phyloP scores from a whole-genome alignment of 2,329 filamentous ascomycete species.

The Talaromyces piceae region DNA sequence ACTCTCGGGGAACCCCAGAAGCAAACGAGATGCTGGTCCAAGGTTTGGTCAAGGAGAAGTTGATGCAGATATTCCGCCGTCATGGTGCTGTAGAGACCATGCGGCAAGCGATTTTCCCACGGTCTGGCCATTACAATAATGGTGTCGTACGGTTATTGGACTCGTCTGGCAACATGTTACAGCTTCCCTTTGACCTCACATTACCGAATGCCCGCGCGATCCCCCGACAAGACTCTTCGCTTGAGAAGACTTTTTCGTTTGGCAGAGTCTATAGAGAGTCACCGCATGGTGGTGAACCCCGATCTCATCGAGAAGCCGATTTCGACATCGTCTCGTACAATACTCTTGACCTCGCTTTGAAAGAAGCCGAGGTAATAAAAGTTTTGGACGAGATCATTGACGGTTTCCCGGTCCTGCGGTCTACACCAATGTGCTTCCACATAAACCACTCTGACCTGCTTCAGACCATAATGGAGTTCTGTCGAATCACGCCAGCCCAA shows the following conservation, averaged over 20 bases:
- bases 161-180: slow-evolving; percentile 74
- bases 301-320: slow-evolving; percentile 79
- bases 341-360: slow-evolving; percentile 72
- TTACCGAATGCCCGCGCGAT: slow-evolving; percentile 80
- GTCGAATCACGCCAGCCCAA: slow-evolving; percentile 63
- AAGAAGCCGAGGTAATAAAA: slow-evolving; percentile 90
- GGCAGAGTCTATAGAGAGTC: slow-evolving; percentile 79
- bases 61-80: slow-evolving; percentile 72
- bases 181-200: slow-evolving; percentile 90
- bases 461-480: slow-evolving; percentile 83
- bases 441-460: slow-evolving; percentile 83
- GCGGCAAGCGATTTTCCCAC: slow-evolving; percentile 70
- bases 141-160: slow-evolving; percentile 77
- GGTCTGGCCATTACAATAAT: slow-evolving; percentile 66
- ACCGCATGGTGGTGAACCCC: slow-evolving; percentile 70
- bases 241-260: slow-evolving; percentile 77
- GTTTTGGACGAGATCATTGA: slow-evolving; percentile 85
- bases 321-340: slow-evolving; percentile 91
- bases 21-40: slow-evolving; percentile 56
- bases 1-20: slow-evolving; percentile 46
- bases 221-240: slow-evolving; percentile 55
- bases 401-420: slow-evolving; percentile 66
- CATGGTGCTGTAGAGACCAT: slow-evolving; percentile 82
- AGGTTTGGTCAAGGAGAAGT: slow-evolving; percentile 63
- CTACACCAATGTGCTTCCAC: slow-evolving; percentile 75